Conservation (phyloP, 352 stramenopile genomes). For the Pythium coloratum region DNA sequence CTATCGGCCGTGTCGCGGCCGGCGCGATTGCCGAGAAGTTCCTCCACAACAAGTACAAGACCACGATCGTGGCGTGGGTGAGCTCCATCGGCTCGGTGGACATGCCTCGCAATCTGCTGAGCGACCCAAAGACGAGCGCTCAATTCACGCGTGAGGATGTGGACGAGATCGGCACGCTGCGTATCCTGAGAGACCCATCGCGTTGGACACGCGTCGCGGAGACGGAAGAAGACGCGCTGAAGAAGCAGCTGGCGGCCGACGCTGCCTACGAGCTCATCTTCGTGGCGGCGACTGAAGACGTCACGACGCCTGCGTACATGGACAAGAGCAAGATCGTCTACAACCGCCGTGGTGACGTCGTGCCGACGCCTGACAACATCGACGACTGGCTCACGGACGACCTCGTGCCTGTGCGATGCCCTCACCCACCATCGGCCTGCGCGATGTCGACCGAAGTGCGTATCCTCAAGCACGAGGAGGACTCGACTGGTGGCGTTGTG, state of each 20-base stretch:
- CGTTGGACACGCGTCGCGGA: slow-evolving; percentile 56
- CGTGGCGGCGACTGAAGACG: slow-evolving; percentile 52
- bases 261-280: slow-evolving; percentile 76
- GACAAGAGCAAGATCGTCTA: slow-evolving; percentile 92
- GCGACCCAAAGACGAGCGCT: slow-evolving; percentile 55
- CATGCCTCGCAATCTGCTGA: slow-evolving; percentile 76
- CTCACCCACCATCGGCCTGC: slow-evolving; percentile 90
- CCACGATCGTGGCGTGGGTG: slow-evolving; percentile 87
- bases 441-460: slow-evolving; percentile 96
- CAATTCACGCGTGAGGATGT: slow-evolving; percentile 84
- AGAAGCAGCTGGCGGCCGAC: slow-evolving; percentile 62
- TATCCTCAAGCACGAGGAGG: slow-evolving; percentile 85
- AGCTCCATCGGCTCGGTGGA: slow-evolving; percentile 83
- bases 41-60: slow-evolving; percentile 91
- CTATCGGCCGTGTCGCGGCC: slow-evolving; percentile 97
- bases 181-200: slow-evolving; percentile 70
- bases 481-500: slow-evolving; percentile 95
- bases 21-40: slow-evolving; percentile 97
- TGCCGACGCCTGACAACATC: slow-evolving; percentile 55
- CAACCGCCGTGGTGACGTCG: slow-evolving; percentile 73
- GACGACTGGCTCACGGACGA: slow-evolving; percentile 78
- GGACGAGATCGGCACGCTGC: slow-evolving; percentile 77
- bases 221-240: slow-evolving; percentile 31
- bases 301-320: slow-evolving; percentile 86
- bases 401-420: slow-evolving; percentile 93